phyloP scores from a whole-genome alignment of 2,329 filamentous ascomycete genomes.

The Colletotrichum sojae region DNA sequence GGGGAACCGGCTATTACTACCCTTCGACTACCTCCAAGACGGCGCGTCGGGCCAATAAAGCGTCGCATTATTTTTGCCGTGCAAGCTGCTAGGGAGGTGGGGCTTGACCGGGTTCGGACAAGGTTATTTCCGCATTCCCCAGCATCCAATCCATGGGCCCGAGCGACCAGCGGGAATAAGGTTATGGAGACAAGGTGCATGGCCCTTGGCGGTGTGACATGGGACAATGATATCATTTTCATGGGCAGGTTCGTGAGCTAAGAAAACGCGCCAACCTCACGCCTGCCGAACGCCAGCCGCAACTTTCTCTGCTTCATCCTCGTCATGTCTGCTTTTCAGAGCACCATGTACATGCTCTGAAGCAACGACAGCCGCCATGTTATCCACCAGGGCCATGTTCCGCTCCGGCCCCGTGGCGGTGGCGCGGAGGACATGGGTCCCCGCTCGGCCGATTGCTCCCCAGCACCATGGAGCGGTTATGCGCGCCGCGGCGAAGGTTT shows the following conservation, averaged over 20 bases:
- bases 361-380: constrained; percentile 15
- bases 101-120: constrained; percentile 30
- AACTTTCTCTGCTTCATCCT: background rate
- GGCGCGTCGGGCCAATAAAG: constrained; percentile 37
- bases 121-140: constrained; percentile 21
- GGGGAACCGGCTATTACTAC: constrained; percentile 35
- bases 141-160: background rate
- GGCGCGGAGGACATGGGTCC: constrained; percentile 17
- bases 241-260: constrained; percentile 22
- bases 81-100: constrained; percentile 19
- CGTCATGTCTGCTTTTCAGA: background rate
- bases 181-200: constrained; percentile 21
- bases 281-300: background rate
- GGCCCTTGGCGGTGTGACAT: constrained; percentile 23
- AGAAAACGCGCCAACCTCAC: background rate
- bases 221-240: constrained; percentile 35
- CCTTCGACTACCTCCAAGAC: constrained; percentile 35
- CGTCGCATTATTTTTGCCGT: constrained; percentile 35
- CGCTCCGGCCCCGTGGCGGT: constrained; percentile 20
- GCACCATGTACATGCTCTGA: constrained; percentile 24
- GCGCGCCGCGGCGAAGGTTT: constrained; percentile 46
- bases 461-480: constrained; percentile 18
- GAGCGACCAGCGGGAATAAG: constrained; percentile 9
- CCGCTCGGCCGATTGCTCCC: constrained; percentile 12
- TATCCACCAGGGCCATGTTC: constrained; percentile 32